A percentile compares a stretch with the other conserved stretches of the same genome.
Conservation (phyloP, 495 filamentous ascomycete genomes). For the Schizothecium vesticola region DNA sequence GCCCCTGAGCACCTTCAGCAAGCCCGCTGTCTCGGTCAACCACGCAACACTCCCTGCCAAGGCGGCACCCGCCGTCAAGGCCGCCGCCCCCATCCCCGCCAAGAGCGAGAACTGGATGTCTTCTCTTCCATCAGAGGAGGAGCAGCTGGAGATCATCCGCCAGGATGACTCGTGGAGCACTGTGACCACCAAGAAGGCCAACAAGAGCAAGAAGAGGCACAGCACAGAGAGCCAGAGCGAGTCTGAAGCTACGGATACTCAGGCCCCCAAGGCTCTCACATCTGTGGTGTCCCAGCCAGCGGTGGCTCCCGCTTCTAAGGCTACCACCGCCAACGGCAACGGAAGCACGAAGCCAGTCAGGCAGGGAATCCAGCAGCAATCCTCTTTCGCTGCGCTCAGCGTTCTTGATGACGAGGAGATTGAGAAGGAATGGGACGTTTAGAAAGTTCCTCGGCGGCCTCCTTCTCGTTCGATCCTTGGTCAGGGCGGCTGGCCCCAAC, state of each 20-base stretch:
- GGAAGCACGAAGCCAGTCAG: slow-evolving; percentile 12
- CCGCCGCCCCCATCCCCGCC: slow-evolving; percentile 20
- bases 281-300: slow-evolving; percentile 8
- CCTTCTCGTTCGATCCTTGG: neutral
- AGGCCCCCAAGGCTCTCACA: slow-evolving; percentile 5
- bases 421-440: slow-evolving; percentile 47
- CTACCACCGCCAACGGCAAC: slow-evolving; percentile 18
- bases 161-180: slow-evolving; percentile 69
- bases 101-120: slow-evolving; percentile 46
- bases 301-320: slow-evolving; percentile 21
- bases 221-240: slow-evolving; percentile 24
- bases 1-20: slow-evolving; percentile 67
- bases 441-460: neutral
- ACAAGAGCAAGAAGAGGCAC: slow-evolving; percentile 41
- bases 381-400: slow-evolving; percentile 46
- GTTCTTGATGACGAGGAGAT: slow-evolving; percentile 35
- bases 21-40: slow-evolving; percentile 10
- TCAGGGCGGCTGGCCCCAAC: neutral
- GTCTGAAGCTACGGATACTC: slow-evolving; percentile 18
- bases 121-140: slow-evolving; percentile 72
- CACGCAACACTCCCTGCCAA: neutral
- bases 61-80: slow-evolving; percentile 18
- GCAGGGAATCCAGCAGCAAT: slow-evolving; percentile 35
- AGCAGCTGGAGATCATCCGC: slow-evolving; percentile 68
- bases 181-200: slow-evolving; percentile 66